A percentile compares a stretch with the other conserved stretches of the same genome.
Conservation (phyloP, 2,329 filamentous ascomycete species). For the Epichloe scottii region DNA sequence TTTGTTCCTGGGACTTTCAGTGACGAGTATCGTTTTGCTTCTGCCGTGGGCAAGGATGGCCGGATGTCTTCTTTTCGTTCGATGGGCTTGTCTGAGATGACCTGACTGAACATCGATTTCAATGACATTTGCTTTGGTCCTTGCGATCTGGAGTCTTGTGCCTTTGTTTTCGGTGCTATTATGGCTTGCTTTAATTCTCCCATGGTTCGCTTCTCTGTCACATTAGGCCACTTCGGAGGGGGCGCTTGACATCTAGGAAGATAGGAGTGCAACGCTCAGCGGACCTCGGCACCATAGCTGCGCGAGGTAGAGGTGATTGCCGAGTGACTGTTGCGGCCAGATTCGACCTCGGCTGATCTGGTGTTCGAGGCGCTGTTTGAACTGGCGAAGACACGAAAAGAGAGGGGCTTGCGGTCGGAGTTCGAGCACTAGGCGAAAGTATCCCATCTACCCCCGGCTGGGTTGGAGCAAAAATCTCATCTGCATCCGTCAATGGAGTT, state of each 20-base stretch:
- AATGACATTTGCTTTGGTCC: neutral
- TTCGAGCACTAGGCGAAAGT: neutral
- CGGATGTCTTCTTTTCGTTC: neutral
- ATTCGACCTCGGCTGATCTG: neutral
- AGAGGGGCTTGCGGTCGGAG: neutral
- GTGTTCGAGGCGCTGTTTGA: neutral
- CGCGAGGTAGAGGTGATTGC: neutral
- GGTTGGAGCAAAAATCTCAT: neutral
- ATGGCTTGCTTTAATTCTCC: slow-evolving; percentile 6
- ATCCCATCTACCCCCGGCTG: neutral
- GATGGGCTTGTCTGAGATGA: neutral
- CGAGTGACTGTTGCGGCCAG: neutral
- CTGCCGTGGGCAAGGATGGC: neutral
- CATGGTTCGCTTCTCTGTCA: slow-evolving; percentile 5
- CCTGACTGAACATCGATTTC: neutral
- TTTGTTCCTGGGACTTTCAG: neutral
- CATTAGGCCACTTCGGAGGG: neutral
- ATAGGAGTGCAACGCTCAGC: slow-evolving; percentile 6
- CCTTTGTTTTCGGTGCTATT: slow-evolving; percentile 1
- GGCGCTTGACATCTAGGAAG: slow-evolving; percentile 1
- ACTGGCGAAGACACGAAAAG: slow-evolving; percentile 1
- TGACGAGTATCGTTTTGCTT: neutral
- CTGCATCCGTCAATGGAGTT: neutral
- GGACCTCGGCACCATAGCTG: slow-evolving; percentile 4
- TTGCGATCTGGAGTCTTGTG: neutral